These are phyloP conservation scores for Ophiocordyceps camponoti-floridani DNA, from an alignment of 2,329 filamentous ascomycete species.

Conservation along the genomic window DNA sequence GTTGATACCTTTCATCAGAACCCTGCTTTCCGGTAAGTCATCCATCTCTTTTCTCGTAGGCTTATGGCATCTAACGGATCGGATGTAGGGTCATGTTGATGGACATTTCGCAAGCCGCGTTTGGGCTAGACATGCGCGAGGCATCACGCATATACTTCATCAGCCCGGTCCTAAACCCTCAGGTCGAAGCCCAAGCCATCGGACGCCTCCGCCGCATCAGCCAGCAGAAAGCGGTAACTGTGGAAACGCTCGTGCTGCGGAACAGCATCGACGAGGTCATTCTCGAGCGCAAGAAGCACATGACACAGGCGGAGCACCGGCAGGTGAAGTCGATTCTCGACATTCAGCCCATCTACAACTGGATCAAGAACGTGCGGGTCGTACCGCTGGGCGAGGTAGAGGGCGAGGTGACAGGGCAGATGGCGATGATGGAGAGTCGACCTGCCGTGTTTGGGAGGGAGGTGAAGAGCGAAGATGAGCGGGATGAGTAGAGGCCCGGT, in stretches of 20 bases:
- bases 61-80: not conserved
- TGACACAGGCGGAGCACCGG: constrained; percentile 50
- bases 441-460: constrained; percentile 25
- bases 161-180: constrained; percentile 70
- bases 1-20: constrained; percentile 61
- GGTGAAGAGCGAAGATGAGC: too few species aligned
- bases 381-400: constrained; percentile 12
- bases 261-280: constrained; percentile 77
- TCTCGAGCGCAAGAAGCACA: constrained; percentile 50
- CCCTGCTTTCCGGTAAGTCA: constrained; percentile 34
- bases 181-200: constrained; percentile 78
- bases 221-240: constrained; percentile 59
- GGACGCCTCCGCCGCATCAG: constrained; percentile 81
- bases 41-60: not conserved
- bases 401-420: constrained; percentile 24
- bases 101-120: constrained; percentile 78
- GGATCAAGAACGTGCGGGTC: constrained; percentile 36
- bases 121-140: constrained; percentile 68
- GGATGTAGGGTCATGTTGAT: constrained; percentile 56
- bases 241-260: constrained; percentile 69
- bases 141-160: constrained; percentile 81
- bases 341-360: constrained; percentile 37
- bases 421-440: constrained; percentile 24
- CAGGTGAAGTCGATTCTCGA: constrained; percentile 39
- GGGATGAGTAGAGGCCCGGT: too few species aligned